Percentiles rank a stretch among this genome's conserved stretches.
Conservation (phyloP, 2,329 filamentous ascomycete genomes). For the Pseudogymnoascus sp. region DNA sequence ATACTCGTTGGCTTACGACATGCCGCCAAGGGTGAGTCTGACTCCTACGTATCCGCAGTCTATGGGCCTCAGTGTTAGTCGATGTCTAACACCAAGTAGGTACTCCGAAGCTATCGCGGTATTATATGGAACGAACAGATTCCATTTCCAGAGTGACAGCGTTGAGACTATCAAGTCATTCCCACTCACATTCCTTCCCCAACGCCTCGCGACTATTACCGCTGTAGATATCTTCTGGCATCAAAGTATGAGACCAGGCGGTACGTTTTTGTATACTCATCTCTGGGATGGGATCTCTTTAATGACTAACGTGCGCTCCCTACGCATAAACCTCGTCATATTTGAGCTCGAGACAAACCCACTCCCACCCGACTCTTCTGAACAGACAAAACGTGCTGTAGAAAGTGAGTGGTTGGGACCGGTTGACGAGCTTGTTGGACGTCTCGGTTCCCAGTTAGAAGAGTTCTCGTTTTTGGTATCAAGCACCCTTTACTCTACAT, state of each 20-base stretch:
- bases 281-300: not conserved
- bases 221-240: not conserved
- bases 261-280: not conserved
- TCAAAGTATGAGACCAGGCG: no score
- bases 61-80: not conserved
- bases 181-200: not conserved
- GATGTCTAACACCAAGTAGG: not conserved
- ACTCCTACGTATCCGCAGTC: not conserved
- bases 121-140: not conserved
- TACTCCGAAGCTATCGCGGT: not conserved
- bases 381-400: not conserved
- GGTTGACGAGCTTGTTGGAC: not conserved
- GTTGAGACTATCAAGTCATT: not conserved
- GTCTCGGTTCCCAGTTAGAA: not conserved
- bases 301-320: not conserved
- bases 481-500: not conserved
- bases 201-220: not conserved
- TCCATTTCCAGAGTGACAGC: not conserved
- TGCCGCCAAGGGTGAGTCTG: not conserved
- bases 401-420: not conserved
- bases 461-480: not conserved
- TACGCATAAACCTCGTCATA: not conserved
- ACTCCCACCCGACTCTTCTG: not conserved
- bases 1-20: not conserved
- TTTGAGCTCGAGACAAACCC: not conserved